Conservation (phyloP, 495 filamentous ascomycete species). For the Lindgomyces ingoldianus region DNA sequence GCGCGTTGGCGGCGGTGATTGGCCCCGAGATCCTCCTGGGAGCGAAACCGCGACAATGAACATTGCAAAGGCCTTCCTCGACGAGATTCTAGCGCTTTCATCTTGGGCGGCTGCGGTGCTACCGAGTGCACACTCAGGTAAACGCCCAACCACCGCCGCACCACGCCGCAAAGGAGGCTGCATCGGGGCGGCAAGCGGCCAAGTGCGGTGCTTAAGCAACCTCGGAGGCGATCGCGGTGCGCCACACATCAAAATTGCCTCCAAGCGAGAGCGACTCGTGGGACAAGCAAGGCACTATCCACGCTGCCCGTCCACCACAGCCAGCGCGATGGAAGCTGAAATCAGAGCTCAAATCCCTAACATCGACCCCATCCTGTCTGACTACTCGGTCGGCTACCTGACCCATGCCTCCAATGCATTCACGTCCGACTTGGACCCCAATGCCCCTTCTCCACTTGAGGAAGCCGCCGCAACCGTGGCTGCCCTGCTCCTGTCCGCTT, state of each 20-base stretch:
- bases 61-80: background rate
- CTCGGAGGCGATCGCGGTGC: background rate
- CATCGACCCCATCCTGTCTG: constrained; percentile 84
- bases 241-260: constrained; percentile 17
- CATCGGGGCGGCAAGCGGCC: background rate
- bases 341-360: constrained; percentile 83
- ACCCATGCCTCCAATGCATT: constrained; percentile 86
- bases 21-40: background rate
- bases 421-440: constrained; percentile 70
- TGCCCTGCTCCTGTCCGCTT: constrained; percentile 85
- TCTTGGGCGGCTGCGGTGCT: background rate
- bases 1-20: background rate
- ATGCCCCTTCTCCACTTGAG: constrained; percentile 68
- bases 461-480: constrained; percentile 85
- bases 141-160: background rate
- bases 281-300: constrained; percentile 11
- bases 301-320: constrained; percentile 13
- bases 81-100: no score
- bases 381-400: constrained; percentile 93
- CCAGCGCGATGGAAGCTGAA: constrained; percentile 77
- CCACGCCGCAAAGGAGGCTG: background rate
- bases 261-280: constrained; percentile 13
- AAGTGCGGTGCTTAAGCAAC: background rate
- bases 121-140: no score
- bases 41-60: background rate